phyloP scores from a whole-genome alignment of 2,329 filamentous ascomycete genomes.

The Fusarium bactridioides region DNA sequence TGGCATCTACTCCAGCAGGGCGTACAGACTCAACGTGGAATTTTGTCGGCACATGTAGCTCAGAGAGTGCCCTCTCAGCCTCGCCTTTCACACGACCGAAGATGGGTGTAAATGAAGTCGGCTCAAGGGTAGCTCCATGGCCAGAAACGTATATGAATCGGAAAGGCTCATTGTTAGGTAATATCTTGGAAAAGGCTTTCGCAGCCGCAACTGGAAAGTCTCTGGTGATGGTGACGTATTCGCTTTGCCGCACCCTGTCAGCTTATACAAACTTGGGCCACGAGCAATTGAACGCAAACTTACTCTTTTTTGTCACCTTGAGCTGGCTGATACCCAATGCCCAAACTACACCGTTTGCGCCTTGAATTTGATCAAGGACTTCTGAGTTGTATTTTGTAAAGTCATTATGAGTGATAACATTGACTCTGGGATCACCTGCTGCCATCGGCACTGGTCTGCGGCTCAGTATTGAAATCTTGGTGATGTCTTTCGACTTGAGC shows the following conservation, averaged over 20 bases:
- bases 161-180: conserved; percentile 17
- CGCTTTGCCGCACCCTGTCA: neutral
- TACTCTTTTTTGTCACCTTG: conserved; percentile 29
- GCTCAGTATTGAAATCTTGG: conserved; percentile 32
- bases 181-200: conserved; percentile 15
- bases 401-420: conserved; percentile 23
- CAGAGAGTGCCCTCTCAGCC: conserved; percentile 11
- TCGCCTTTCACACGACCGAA: conserved; percentile 31
- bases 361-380: conserved; percentile 16
- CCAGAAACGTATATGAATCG: conserved; percentile 29
- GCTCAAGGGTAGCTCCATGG: conserved; percentile 3
- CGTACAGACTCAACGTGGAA: conserved; percentile 24
- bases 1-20: conserved; percentile 21
- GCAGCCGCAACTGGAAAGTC: conserved; percentile 23
- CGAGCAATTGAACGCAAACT: neutral
- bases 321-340: conserved; percentile 31
- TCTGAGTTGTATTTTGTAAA: conserved; percentile 12
- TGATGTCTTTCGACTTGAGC: conserved; percentile 29
- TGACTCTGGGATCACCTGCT: conserved; percentile 20
- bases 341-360: conserved; percentile 28
- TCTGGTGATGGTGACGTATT: conserved; percentile 28
- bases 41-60: neutral
- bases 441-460: conserved; percentile 24
- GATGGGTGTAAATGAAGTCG: conserved; percentile 11
- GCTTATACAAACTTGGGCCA: neutral